Evolutionary conservation across 495 filamentous ascomycete genomes (phyloP).

Genomic region (Hypoxylon intermedium): DNA sequence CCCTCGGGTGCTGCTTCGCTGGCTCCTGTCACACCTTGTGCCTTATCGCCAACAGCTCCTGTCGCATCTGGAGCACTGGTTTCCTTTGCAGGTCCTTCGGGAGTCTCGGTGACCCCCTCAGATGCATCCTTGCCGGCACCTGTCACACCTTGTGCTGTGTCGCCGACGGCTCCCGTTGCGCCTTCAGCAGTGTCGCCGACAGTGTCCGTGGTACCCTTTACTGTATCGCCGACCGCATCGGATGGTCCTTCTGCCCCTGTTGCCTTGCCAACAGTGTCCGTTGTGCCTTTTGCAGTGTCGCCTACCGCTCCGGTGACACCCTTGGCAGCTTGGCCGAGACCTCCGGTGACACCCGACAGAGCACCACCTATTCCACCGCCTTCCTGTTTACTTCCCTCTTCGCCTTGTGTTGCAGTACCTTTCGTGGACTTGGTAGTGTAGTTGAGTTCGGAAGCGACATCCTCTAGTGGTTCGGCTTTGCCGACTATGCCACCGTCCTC

Average conservation of each 20-base stretch:
- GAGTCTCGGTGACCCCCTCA: conserved; percentile 37
- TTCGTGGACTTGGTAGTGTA: conserved; percentile 37
- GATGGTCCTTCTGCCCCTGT: conserved; percentile 13
- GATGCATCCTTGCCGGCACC: conserved; percentile 44
- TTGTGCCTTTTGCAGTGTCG: conserved; percentile 12
- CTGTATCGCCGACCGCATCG: conserved; percentile 10
- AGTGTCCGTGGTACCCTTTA: conserved; percentile 18
- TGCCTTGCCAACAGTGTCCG: conserved; percentile 13
- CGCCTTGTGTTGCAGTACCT: conserved; percentile 3
- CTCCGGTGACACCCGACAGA: conserved; percentile 21
- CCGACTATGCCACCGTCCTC: conserved; percentile 66
- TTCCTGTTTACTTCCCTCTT: conserved; percentile 6
- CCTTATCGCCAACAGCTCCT: too few species aligned
- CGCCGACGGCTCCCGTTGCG: conserved; percentile 24
- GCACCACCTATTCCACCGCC: conserved; percentile 18
- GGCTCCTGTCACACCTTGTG: too few species aligned
- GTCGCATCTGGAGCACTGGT: conserved; percentile 8
- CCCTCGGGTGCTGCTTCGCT: background rate
- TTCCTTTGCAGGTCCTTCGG: conserved; percentile 34
- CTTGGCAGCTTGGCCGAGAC: conserved; percentile 24
- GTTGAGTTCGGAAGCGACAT: conserved; percentile 31
- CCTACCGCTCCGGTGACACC: conserved; percentile 17
- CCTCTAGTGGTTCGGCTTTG: conserved; percentile 59
- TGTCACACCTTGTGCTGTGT: conserved; percentile 31
- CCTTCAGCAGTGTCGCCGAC: conserved; percentile 29